Evolutionary conservation across 345 rosid species (phyloP).

Genomic region (Mangifera indica): DNA sequence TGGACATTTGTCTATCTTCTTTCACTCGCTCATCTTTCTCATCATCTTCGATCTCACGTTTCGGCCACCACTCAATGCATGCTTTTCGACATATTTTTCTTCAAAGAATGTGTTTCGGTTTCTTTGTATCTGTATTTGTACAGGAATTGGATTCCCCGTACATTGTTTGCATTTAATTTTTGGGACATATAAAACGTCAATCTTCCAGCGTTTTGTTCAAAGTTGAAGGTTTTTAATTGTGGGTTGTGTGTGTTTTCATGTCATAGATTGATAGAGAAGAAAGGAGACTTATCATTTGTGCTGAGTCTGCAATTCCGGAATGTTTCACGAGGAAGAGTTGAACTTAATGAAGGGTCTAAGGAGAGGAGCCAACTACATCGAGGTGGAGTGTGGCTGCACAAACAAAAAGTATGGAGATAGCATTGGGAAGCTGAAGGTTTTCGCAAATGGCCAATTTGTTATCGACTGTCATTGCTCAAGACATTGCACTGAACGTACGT

Average conservation of each 20-base stretch:
- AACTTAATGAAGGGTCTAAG: conserved; percentile 17
- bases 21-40: not conserved
- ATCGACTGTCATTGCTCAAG: conserved; percentile 29
- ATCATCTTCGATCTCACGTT: conserved; percentile 4
- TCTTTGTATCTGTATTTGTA: not conserved
- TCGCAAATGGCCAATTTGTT: conserved; percentile 20
- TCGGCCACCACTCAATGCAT: conserved; percentile 13
- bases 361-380: conserved; percentile 22
- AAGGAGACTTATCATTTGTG: not conserved
- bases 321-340: conserved; percentile 28
- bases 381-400: conserved; percentile 26
- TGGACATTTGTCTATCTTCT: conserved; percentile 5
- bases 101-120: conserved; percentile 10
- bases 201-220: not conserved
- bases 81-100: conserved; percentile 21
- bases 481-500: conserved; percentile 12
- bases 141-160: not conserved
- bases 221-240: not conserved
- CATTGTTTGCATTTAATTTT: not conserved
- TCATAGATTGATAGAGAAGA: not conserved
- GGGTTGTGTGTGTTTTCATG: not conserved
- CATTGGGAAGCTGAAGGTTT: conserved; percentile 27
- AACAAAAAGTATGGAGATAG: conserved; percentile 23
- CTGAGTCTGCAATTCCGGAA: not conserved
- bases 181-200: not conserved